Evolutionary conservation across 306 rosid species (phyloP).

Genomic region (Begonia fuchsioides): DNA sequence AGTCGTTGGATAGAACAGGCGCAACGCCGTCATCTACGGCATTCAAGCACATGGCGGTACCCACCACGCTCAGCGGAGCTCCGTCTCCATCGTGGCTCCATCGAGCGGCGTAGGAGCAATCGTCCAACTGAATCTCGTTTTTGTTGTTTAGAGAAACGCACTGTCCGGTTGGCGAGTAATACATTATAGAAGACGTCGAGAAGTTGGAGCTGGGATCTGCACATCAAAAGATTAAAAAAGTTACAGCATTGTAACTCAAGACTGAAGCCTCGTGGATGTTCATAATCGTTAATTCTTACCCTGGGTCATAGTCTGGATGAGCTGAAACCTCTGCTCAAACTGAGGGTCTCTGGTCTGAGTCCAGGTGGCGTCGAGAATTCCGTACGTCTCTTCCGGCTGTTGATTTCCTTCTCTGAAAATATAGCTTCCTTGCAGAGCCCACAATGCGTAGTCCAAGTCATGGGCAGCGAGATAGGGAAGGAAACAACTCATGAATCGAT

Average conservation of each 20-base stretch:
- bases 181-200: conserved; percentile 17
- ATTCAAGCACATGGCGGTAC: conserved; percentile 14
- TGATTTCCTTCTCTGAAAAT: conserved; percentile 13
- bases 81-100: conserved; percentile 24
- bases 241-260: too few relatives aligned
- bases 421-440: conserved; percentile 43
- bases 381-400: conserved; percentile 17
- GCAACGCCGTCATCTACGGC: conserved; percentile 20
- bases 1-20: conserved; percentile 12
- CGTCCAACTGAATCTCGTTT: conserved; percentile 17
- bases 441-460: conserved; percentile 39
- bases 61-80: conserved; percentile 15
- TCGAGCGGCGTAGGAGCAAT: conserved; percentile 11
- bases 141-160: conserved; percentile 13
- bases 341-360: conserved; percentile 11
- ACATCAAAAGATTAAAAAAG: background rate
- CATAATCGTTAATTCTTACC: conserved; percentile 9
- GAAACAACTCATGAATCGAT: conserved; percentile 22
- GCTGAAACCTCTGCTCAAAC: conserved; percentile 21
- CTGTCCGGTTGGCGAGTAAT: conserved; percentile 21
- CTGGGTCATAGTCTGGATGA: conserved; percentile 15
- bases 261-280: too few relatives aligned
- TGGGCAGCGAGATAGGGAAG: conserved; percentile 32
- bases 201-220: conserved; percentile 29
- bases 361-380: conserved; percentile 24